These are phyloP conservation scores for Apiospora koreana DNA, from an alignment of 2,329 filamentous ascomycete species.

Conservation along the genomic window DNA sequence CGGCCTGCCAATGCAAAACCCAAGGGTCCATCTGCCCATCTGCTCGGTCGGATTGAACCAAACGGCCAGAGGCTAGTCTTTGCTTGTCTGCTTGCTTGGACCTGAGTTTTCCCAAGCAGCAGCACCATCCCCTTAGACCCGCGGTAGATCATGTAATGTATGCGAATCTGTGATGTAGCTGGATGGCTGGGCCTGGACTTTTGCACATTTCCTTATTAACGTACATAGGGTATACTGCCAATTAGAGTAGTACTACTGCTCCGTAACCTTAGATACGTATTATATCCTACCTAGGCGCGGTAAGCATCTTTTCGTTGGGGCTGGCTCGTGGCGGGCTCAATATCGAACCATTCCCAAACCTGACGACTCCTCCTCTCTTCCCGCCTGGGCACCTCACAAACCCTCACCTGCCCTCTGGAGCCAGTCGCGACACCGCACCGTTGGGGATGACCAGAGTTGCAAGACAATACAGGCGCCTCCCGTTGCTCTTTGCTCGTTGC, in stretches of 20 bases:
- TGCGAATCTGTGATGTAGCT: neutral
- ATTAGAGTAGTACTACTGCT: neutral
- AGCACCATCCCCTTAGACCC: neutral
- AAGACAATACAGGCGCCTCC: neutral
- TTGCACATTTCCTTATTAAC: neutral
- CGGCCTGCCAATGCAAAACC: neutral
- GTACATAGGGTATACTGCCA: neutral
- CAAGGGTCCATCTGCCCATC: neutral
- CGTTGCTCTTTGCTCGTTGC: neutral
- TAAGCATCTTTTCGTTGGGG: slow-evolving; percentile 8
- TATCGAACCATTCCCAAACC: neutral
- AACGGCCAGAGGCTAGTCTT: neutral
- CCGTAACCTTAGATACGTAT: no score
- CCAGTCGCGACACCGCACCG: neutral
- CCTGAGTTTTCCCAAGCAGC: neutral
- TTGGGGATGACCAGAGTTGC: neutral
- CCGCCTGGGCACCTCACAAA: neutral
- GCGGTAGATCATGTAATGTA: slow-evolving; percentile 4
- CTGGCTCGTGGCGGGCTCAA: slow-evolving; percentile 6
- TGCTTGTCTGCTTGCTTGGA: neutral
- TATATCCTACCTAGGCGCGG: neutral
- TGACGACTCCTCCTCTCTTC: neutral
- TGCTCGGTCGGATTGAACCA: neutral
- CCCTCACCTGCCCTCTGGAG: neutral
- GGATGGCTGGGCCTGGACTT: slow-evolving; percentile 1